A percentile compares a stretch with the other conserved stretches of the same genome.
These are phyloP conservation scores for Venturiaceae sp. DNA, from an alignment of 2,329 filamentous ascomycete species.

Conservation along the genomic window DNA sequence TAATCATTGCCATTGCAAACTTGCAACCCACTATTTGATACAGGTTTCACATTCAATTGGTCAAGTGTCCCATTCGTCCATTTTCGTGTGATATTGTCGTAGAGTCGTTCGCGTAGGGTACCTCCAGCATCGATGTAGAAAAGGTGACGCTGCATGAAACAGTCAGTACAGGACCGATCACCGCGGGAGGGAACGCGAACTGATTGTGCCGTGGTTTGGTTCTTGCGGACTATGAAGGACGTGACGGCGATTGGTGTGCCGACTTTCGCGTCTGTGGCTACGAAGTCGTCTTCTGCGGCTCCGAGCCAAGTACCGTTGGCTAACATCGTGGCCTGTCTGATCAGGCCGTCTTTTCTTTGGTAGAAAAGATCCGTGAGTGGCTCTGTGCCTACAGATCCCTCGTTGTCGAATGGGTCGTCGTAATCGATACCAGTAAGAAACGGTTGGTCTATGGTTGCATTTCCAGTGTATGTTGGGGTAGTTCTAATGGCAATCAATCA, in stretches of 20 bases:
- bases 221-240: neutral
- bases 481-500: neutral
- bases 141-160: neutral
- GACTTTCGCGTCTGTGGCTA: neutral
- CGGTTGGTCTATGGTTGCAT: neutral
- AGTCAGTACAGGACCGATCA: constrained; percentile 1
- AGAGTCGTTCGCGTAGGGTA: neutral
- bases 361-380: neutral
- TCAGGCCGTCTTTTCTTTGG: neutral
- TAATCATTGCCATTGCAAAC: neutral
- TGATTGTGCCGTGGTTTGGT: neutral
- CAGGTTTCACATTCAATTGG: neutral
- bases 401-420: neutral
- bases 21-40: neutral
- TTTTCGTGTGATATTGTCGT: neutral
- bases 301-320: neutral
- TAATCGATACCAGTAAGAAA: neutral
- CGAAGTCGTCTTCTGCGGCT: neutral
- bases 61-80: neutral
- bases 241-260: constrained; percentile 1
- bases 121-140: neutral
- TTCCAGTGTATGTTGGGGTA: neutral
- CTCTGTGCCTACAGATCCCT: neutral
- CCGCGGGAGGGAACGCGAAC: neutral
- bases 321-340: neutral